Base-by-base conservation (phyloP, 2,329 filamentous ascomycete genomes). In the Neonectria hederae region DNA sequence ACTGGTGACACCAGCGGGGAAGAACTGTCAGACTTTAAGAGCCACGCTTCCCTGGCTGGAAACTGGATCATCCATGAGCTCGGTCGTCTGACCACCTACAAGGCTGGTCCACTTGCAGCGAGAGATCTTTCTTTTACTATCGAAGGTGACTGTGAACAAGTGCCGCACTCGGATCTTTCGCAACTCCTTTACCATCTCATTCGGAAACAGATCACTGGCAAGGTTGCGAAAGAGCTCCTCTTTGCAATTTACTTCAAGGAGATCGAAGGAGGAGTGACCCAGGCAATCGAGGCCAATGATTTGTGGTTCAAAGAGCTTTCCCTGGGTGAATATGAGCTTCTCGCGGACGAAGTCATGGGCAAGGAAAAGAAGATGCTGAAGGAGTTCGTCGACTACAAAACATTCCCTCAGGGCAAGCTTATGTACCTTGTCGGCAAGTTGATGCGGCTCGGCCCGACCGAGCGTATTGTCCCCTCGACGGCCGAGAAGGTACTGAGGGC, bases 51-150 rank as follows among this genome's bases (percentile, higher is more conserved):
- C 5, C 76, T 89, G 5, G 83, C 83, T 5, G 83, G 83, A 3
- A 90, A 90, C 72, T 90, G 88, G 91, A 89, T 92, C 49, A 83
- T 94, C 30, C 91, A 94, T 72, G 91, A 94, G 72, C 83, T 94
- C 3, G 92, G 91, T 8, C 89, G 90, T 2, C 79, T 93, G 11
- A 88, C 87, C 13, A 83, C 86, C 1, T 85, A 87, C 65, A 79
- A 81, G 68, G 73, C 77, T 45, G 70, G 77, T 35, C 66, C 77
- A 2, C 66, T 78, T 17, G 76, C 76, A 17, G 68, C 71, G 5
- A 70, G 74, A 11, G 77, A 80, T 32, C 65, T 79, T n/a, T 67
- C 62, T 5, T 81, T 85, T 64, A 82, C 82, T 0, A 69, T 80
- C 2, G 79, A 83, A 2, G 85, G 86, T 5, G 78, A 83, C 24